These are phyloP conservation scores for Durusdinium trenchii DNA, from an alignment of 73 alveolate genomes.

Conservation along the genomic window DNA sequence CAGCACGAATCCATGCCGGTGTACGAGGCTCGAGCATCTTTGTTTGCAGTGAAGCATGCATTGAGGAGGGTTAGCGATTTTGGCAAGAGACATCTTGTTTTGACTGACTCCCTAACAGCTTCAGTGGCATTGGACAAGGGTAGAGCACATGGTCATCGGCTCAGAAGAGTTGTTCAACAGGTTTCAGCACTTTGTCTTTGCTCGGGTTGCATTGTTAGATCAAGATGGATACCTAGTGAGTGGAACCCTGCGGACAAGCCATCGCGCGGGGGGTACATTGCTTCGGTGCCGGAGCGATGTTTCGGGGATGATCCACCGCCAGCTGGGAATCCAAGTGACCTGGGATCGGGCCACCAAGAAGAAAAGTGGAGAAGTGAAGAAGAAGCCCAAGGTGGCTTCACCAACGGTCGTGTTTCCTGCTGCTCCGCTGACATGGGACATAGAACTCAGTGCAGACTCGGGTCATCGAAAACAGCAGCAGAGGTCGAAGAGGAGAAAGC, in stretches of 20 bases:
- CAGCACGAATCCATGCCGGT: constrained; percentile 13
- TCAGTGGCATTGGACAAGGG: not conserved
- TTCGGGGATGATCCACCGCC: not conserved
- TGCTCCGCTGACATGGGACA: not conserved
- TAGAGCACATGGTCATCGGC: not conserved
- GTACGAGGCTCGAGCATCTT: not conserved
- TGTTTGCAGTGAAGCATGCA: not conserved
- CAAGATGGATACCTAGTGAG: not conserved
- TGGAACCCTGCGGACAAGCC: constrained; percentile 11
- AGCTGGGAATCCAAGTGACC: not conserved
- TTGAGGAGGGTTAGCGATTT: not conserved
- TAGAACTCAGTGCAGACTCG: not conserved
- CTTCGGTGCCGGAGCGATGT: not conserved
- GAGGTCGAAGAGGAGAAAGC: not conserved
- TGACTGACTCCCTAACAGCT: not conserved
- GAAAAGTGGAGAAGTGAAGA: not conserved
- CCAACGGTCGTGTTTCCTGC: not conserved
- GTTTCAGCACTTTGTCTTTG: not conserved
- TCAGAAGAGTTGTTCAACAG: not conserved
- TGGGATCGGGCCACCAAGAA: not conserved
- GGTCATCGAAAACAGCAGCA: not conserved
- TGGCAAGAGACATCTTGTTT: not conserved
- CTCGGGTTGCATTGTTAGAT: not conserved
- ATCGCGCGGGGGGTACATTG: not conserved
- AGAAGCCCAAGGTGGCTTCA: not conserved